phyloP scores from a whole-genome alignment of 2,329 filamentous ascomycete species.

The Truncatella angustata region DNA sequence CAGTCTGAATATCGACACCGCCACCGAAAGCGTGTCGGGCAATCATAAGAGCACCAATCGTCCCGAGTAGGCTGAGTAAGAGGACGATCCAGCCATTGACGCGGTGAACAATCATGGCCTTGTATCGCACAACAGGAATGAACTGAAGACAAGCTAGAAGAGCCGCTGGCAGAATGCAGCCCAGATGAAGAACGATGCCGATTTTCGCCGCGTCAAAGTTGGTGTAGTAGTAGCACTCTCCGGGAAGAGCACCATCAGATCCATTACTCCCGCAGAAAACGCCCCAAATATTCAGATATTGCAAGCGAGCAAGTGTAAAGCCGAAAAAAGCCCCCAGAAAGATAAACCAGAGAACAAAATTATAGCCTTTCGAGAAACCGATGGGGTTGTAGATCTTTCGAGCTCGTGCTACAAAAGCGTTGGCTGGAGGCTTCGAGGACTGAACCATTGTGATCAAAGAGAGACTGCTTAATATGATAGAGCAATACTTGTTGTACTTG shows the following conservation, averaged over 20 bases:
- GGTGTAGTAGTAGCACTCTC: slow-evolving; percentile 41
- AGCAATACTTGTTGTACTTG: neutral
- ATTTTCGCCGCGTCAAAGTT: slow-evolving; percentile 24
- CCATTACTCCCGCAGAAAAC: slow-evolving; percentile 29
- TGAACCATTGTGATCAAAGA: neutral
- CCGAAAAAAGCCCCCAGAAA: slow-evolving; percentile 43
- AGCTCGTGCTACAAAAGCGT: slow-evolving; percentile 30
- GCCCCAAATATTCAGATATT: slow-evolving; percentile 46
- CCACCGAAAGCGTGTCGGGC: slow-evolving; percentile 51
- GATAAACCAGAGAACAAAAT: slow-evolving; percentile 53
- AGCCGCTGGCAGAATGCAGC: slow-evolving; percentile 41
- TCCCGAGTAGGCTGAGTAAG: slow-evolving; percentile 42
- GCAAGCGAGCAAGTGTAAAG: slow-evolving; percentile 47
- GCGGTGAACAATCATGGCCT: slow-evolving; percentile 52
- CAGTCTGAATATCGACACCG: slow-evolving; percentile 44
- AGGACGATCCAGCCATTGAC: slow-evolving; percentile 57
- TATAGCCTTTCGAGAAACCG: slow-evolving; percentile 57
- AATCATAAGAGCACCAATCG: slow-evolving; percentile 54
- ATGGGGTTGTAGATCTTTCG: slow-evolving; percentile 42
- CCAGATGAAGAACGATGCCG: slow-evolving; percentile 47
- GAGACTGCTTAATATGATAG: neutral
- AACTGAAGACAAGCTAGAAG: slow-evolving; percentile 48
- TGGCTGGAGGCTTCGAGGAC: slow-evolving; percentile 17
- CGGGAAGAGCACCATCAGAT: slow-evolving; percentile 24
- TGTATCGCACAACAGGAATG: slow-evolving; percentile 44